Conservation (phyloP, 2,329 filamentous ascomycete species). For the Pseudopyrenochaeta lycopersici region DNA sequence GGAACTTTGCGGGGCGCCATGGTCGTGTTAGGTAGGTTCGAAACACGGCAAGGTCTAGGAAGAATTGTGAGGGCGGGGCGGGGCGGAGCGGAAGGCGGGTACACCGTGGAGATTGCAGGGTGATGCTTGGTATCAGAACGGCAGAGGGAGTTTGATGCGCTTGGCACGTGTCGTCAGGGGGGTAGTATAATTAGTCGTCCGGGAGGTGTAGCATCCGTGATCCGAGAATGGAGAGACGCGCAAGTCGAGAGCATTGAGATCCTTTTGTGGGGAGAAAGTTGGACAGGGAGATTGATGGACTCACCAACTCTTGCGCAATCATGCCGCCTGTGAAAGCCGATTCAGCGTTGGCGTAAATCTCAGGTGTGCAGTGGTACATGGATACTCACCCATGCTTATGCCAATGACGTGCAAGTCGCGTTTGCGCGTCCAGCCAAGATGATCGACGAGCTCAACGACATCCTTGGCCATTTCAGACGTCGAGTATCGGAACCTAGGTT, state of each 20-base stretch:
- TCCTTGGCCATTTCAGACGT: conserved; percentile 88
- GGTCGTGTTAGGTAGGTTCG: not conserved
- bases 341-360: too few relatives aligned
- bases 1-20: not conserved
- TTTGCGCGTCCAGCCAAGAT: conserved; percentile 72
- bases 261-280: conserved; percentile 5
- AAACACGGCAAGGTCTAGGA: not conserved
- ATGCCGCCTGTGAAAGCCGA: conserved; percentile 64
- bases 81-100: conserved; percentile 24
- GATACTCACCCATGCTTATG: conserved; percentile 73
- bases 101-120: conserved; percentile 33
- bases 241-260: conserved; percentile 20
- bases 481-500: conserved; percentile 79
- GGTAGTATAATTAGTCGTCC: conserved; percentile 17
- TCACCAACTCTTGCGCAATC: conserved; percentile 84
- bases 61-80: conserved; percentile 25
- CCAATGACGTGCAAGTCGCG: conserved; percentile 74
- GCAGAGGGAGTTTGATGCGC: conserved; percentile 23
- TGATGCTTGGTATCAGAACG: conserved; percentile 23
- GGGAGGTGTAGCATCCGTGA: conserved; percentile 39
- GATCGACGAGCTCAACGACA: conserved; percentile 72
- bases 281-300: conserved; percentile 22
- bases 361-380: too few relatives aligned
- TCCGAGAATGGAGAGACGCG: not conserved
- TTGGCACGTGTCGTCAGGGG: conserved; percentile 13